A percentile compares a stretch with the other conserved stretches of the same genome.
Evolutionary conservation across 768 basidiomycete species (phyloP).

Genomic region (Leccinum disarticulatum): DNA sequence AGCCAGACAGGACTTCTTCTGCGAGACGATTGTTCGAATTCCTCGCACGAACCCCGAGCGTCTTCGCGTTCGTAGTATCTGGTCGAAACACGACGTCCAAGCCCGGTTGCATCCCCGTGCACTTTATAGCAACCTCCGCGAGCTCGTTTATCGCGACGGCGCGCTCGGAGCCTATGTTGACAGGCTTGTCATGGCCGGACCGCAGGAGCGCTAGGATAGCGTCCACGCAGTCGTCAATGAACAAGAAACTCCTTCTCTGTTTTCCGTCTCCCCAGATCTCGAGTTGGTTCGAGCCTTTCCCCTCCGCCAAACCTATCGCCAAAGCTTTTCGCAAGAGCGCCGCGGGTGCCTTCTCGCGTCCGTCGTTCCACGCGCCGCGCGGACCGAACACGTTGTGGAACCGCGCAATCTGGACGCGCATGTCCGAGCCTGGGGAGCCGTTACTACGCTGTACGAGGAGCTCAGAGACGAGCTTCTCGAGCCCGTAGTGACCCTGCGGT

Average conservation of each 20-base stretch:
- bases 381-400: slow-evolving; percentile 64
- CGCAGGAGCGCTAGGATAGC: slow-evolving; percentile 44
- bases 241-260: slow-evolving; percentile 57
- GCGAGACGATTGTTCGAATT: slow-evolving; percentile 51
- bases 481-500: slow-evolving; percentile 58
- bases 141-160: slow-evolving; percentile 44
- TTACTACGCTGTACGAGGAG: slow-evolving; percentile 39
- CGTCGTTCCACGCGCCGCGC: slow-evolving; percentile 50
- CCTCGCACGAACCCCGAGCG: slow-evolving; percentile 48
- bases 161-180: slow-evolving; percentile 55
- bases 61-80: slow-evolving; percentile 27
- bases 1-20: slow-evolving; percentile 31
- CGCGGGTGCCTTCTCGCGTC: slow-evolving; percentile 59
- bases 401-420: slow-evolving; percentile 48
- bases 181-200: slow-evolving; percentile 35
- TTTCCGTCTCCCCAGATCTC: slow-evolving; percentile 60
- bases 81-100: slow-evolving; percentile 28
- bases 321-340: slow-evolving; percentile 55
- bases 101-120: slow-evolving; percentile 30
- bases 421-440: slow-evolving; percentile 15
- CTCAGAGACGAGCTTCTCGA: slow-evolving; percentile 56
- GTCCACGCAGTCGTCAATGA: slow-evolving; percentile 54
- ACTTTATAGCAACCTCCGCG: slow-evolving; percentile 39
- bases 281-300: slow-evolving; percentile 23
- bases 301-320: slow-evolving; percentile 23